Base-by-base conservation (phyloP, 257 asterid species). In the Nicotiana undulata region DNA sequence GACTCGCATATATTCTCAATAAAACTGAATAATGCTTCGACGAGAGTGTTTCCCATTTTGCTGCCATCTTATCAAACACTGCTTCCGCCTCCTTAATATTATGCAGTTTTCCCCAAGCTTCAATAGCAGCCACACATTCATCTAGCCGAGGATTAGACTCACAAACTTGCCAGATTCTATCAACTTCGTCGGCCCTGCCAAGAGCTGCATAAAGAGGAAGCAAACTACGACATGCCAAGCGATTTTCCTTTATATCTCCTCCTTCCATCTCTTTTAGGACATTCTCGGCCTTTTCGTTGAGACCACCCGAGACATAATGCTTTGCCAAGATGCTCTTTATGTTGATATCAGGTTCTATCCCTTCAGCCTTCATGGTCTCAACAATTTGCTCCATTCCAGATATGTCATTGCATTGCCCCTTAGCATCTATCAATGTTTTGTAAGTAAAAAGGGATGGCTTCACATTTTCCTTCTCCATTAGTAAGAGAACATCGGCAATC, bases 191-290 rank as follows among this genome's bases (percentile, higher is more conserved):
- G 0, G 79, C 91, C 81, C 75, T 87, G 32, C 93, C 93, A 11
- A 93, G 89, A 72, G 88, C 85, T 53, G 98, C 98, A 76, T 94
- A 94, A 58, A 91, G 87, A 61, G 93, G 92, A 75, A 94, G 89
- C 79, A 93, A 63, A 49, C 34, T 24, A 20, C 15, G 86, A 81
- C 84, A 83, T 18, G 81, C 86, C 91, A 88, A 82, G 58, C 91
- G 97, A 49, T 86, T 90, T 75, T 86, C 84, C 32, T 24, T 76
- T 60, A 81, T 17, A 82, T 82, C 82, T 26, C 15, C 87, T 63
- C 91, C 94, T 87, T 93, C 98, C 79, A 94, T 82, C 86, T 89
- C 96, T 83, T 89, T 88, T 84, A 93, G 59, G 29, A 93, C 11
- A 24, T 86, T 84, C 86, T 82, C 92, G 2, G 98, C 92, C 89